Conservation (phyloP, 441 rosid species). For the Lepidium campestre region DNA sequence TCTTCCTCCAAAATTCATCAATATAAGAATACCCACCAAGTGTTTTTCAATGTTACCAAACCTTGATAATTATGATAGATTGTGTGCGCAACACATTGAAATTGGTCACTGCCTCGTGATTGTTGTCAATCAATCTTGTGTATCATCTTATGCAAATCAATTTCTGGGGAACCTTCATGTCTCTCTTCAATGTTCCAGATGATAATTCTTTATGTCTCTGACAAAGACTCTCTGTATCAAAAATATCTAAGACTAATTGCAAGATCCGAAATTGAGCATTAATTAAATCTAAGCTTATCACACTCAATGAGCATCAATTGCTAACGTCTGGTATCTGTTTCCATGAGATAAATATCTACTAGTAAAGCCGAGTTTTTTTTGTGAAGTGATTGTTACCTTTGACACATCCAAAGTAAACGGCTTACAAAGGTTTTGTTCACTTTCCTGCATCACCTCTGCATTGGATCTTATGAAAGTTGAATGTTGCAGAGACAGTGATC, state of each 20-base stretch:
- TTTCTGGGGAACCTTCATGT: neutral
- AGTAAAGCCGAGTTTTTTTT: neutral
- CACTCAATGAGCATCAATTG: neutral
- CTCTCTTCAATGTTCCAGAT: neutral
- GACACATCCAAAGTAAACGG: neutral
- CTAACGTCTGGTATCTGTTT: neutral
- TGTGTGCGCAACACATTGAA: neutral
- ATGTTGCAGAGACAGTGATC: neutral
- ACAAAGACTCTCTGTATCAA: neutral
- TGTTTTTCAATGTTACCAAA: neutral
- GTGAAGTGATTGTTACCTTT: neutral
- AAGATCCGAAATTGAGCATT: neutral
- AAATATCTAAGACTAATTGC: neutral
- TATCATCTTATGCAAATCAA: neutral
- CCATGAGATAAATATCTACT: neutral
- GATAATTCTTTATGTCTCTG: neutral
- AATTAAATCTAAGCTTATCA: neutral
- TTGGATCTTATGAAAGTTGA: neutral
- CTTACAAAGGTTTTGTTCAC: neutral
- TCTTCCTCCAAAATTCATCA: neutral
- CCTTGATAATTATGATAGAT: neutral
- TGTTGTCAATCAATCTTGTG: neutral
- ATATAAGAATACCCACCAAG: neutral
- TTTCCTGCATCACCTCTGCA: neutral
- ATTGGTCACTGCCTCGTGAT: neutral